Percentiles rank a stretch among this genome's conserved stretches.
Conservation (phyloP, 164 flowering plant genomes). For the Stephania cephalantha region DNA sequence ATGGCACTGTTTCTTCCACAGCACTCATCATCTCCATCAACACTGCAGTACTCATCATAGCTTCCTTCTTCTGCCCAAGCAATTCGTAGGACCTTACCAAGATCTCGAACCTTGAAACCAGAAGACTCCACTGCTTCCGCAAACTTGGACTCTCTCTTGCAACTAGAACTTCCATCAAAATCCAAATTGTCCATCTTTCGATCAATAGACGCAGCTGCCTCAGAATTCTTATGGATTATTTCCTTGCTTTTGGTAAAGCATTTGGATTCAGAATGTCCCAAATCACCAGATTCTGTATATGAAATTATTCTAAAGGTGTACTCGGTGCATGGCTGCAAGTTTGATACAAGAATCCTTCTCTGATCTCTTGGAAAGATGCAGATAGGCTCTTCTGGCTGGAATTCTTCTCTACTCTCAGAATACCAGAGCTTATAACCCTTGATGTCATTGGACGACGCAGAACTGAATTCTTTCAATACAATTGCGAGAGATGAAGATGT, state of each 20-base stretch:
- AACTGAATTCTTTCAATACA: conserved; percentile 56
- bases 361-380: conserved; percentile 56
- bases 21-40: conserved; percentile 36
- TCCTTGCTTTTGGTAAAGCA: conserved; percentile 91
- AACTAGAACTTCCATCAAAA: conserved; percentile 35
- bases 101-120: conserved; percentile 79
- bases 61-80: conserved; percentile 70
- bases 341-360: conserved; percentile 66
- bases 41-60: conserved; percentile 41
- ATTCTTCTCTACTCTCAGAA: conserved; percentile 52
- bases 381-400: conserved; percentile 50
- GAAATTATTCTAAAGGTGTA: conserved; percentile 76
- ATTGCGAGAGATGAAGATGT: conserved; percentile 66
- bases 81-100: conserved; percentile 61
- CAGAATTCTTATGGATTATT: conserved; percentile 47
- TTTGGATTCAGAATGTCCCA: conserved; percentile 87
- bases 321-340: conserved; percentile 88
- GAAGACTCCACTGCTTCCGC: conserved; percentile 31
- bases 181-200: conserved; percentile 30
- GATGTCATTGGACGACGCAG: conserved; percentile 32
- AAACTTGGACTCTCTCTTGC: conserved; percentile 26
- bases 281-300: conserved; percentile 71
- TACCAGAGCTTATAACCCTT: conserved; percentile 95
- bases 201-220: conserved; percentile 17
- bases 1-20: conserved; percentile 27